phyloP scores from a whole-genome alignment of 179 eudicot genomes.

The Camellia oleifera region DNA sequence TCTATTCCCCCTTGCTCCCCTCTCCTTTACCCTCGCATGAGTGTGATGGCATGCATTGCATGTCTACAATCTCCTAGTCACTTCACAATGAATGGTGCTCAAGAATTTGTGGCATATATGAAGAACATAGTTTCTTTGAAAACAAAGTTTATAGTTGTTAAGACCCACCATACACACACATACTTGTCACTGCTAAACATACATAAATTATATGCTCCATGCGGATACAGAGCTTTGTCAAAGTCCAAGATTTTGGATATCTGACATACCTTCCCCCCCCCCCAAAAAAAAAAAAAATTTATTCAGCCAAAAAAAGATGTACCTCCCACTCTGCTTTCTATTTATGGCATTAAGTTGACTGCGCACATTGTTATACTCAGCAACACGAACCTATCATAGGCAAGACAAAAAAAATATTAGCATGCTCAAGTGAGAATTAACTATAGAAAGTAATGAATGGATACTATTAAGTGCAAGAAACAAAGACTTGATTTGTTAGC shows the following conservation, averaged over 20 bases:
- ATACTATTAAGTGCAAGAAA: neutral
- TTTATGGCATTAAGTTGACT: constrained; percentile 91
- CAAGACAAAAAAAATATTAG: neutral
- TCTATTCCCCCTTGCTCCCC: too few species aligned
- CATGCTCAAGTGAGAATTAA: too few species aligned
- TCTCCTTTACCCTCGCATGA: too few species aligned
- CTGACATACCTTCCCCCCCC: neutral
- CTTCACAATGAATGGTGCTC: neutral
- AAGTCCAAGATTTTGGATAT: neutral
- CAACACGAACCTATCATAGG: constrained; percentile 71
- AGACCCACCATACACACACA: too few species aligned
- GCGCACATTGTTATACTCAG: constrained; percentile 87
- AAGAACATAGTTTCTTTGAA: too few species aligned
- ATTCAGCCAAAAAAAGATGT: neutral
- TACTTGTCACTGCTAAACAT: neutral
- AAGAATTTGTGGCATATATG: neutral
- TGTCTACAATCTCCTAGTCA: neutral
- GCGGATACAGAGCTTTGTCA: neutral
- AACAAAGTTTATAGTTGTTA: too few species aligned
- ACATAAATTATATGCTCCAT: neutral
- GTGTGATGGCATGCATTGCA: too few species aligned
- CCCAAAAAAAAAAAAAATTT: too few species aligned
- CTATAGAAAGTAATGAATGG: neutral
- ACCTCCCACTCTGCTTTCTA: constrained; percentile 96
- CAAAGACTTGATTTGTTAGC: neutral